Percentiles rank a stretch among this genome's conserved stretches.
phyloP scores from a whole-genome alignment of 345 rosid genomes.

The Melaleuca alternifolia region DNA sequence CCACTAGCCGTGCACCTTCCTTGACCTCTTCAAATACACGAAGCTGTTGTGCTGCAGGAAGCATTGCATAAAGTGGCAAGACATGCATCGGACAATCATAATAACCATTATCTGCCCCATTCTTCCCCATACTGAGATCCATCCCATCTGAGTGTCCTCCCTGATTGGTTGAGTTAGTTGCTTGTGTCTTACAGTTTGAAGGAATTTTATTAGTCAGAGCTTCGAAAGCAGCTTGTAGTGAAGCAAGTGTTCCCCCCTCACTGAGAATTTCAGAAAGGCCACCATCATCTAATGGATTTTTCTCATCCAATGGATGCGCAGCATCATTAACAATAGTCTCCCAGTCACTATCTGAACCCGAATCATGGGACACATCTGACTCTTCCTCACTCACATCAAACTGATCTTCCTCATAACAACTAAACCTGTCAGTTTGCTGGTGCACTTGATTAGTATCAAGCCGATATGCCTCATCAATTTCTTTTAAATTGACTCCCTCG shows the following conservation, averaged over 20 bases:
- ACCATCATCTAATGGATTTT: constrained; percentile 11
- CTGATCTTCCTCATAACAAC: constrained; percentile 43
- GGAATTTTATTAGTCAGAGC: constrained; percentile 36
- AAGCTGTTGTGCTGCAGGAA: constrained; percentile 81
- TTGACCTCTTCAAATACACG: constrained; percentile 63
- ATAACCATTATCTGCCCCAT: constrained; percentile 10
- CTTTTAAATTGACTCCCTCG: constrained; percentile 56
- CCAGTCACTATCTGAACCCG: constrained; percentile 54
- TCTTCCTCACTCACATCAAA: constrained; percentile 30
- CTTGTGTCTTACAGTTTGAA: constrained; percentile 1
- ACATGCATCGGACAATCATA: constrained; percentile 30
- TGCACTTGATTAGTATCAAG: constrained; percentile 14
- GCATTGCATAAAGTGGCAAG: constrained; percentile 87
- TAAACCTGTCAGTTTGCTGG: constrained; percentile 38
- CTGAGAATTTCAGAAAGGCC: constrained; percentile 14
- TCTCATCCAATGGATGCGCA: constrained; percentile 11
- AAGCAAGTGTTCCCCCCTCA: constrained; percentile 35
- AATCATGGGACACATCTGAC: constrained; percentile 33
- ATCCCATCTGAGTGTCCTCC: constrained; percentile 14
- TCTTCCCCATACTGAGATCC: constrained; percentile 6
- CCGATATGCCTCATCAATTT: constrained; percentile 68
- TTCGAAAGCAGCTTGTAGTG: constrained; percentile 69
- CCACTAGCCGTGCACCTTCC: constrained; percentile 79
- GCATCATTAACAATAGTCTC: constrained; percentile 39
- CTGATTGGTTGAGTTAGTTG: neutral